A percentile compares a stretch with the other conserved stretches of the same genome.
These are phyloP conservation scores for Cordyceps militaris DNA, from an alignment of 2,329 filamentous ascomycete species.

Conservation along the genomic window DNA sequence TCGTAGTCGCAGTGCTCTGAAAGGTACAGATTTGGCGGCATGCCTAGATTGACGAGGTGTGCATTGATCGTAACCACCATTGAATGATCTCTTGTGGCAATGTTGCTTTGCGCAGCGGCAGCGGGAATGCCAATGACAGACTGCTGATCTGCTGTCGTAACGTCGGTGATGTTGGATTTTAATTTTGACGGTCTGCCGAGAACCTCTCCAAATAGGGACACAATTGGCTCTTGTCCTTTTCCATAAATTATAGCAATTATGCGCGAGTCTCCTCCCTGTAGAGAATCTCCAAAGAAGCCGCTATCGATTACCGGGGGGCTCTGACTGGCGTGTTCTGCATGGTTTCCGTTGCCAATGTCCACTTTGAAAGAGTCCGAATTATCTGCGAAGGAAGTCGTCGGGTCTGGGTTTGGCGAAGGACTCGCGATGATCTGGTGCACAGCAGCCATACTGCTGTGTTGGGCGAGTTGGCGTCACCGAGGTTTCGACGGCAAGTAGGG, in stretches of 20 bases:
- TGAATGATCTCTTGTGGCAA: constrained; percentile 49
- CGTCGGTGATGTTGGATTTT: constrained; percentile 46
- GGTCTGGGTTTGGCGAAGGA: constrained; percentile 25
- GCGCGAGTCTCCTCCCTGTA: constrained; percentile 47
- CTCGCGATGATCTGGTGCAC: constrained; percentile 31
- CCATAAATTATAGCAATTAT: constrained; percentile 64
- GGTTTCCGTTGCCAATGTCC: constrained; percentile 28
- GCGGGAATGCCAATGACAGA: constrained; percentile 62
- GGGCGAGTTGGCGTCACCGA: no score
- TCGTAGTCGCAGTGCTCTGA: constrained; percentile 74
- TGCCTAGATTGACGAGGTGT: constrained; percentile 65
- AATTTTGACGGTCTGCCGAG: constrained; percentile 65
- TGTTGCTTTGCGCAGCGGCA: constrained; percentile 47
- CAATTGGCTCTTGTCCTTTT: constrained; percentile 64
- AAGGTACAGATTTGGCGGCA: constrained; percentile 58
- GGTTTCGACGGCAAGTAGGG: neutral
- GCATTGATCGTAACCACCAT: constrained; percentile 66
- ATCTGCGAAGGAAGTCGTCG: constrained; percentile 20
- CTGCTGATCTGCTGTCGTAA: constrained; percentile 48
- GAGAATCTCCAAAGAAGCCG: constrained; percentile 38
- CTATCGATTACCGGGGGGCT: constrained; percentile 29
- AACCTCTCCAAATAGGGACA: constrained; percentile 69
- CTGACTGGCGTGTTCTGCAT: constrained; percentile 30
- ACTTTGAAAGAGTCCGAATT: constrained; percentile 16
- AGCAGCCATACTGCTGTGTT: constrained; percentile 27